A percentile compares a stretch with the other conserved stretches of the same genome.
Evolutionary conservation across 2,329 filamentous ascomycete species (phyloP).

Genomic region (Apiospora aurea): DNA sequence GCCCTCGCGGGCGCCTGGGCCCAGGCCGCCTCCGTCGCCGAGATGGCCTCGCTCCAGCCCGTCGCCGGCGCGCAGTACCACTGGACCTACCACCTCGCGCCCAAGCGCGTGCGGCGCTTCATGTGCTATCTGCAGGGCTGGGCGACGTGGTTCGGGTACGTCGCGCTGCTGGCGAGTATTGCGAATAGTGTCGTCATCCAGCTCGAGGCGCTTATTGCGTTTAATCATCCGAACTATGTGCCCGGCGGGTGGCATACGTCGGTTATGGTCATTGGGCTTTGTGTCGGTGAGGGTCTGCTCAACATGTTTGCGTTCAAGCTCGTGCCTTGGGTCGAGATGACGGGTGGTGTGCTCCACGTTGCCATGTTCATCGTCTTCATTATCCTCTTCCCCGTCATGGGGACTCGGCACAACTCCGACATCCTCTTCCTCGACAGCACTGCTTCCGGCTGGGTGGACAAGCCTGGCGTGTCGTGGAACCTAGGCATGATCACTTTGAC

Average conservation of each 20-base stretch:
- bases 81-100: conserved; percentile 27
- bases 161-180: conserved; percentile 25
- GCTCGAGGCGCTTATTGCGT: conserved; percentile 25
- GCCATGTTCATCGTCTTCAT: conserved; percentile 26
- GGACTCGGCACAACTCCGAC: conserved; percentile 22
- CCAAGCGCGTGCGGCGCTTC: conserved; percentile 23
- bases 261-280: conserved; percentile 16
- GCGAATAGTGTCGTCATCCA: conserved; percentile 25
- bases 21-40: conserved; percentile 27
- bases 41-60: conserved; percentile 27
- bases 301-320: conserved; percentile 27
- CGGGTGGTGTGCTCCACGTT: conserved; percentile 25
- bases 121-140: conserved; percentile 27
- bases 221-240: conserved; percentile 26
- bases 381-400: conserved; percentile 26
- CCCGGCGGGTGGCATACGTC: conserved; percentile 26
- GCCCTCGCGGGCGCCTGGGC: conserved; percentile 24
- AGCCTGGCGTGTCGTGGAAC: conserved; percentile 24
- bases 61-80: conserved; percentile 29
- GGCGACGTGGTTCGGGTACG: conserved; percentile 27
- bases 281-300: conserved; percentile 17
- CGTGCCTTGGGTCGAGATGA: conserved; percentile 28
- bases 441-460: conserved; percentile 26
- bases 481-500: conserved; percentile 25
- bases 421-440: conserved; percentile 23